These are phyloP conservation scores for Phytophthora pinifolia DNA, from an alignment of 352 stramenopile genomes.

Conservation along the genomic window DNA sequence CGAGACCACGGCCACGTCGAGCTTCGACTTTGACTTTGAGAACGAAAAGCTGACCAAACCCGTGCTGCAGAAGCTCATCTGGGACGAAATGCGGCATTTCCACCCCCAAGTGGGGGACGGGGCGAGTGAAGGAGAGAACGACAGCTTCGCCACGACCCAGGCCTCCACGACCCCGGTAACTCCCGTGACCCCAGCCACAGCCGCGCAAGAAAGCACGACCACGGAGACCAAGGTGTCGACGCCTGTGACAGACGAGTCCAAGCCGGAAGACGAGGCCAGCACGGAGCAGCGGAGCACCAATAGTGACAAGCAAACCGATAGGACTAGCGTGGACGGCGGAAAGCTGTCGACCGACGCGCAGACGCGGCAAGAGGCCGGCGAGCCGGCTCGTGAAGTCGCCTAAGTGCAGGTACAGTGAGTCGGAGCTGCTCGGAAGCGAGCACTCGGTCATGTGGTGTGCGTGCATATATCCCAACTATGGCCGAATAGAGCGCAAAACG, in stretches of 20 bases:
- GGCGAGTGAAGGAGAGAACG: slow-evolving; percentile 21
- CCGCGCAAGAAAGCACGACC: slow-evolving; percentile 10
- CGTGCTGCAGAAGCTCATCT: slow-evolving; percentile 82
- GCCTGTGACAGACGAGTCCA: slow-evolving; percentile 13
- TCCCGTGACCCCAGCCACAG: slow-evolving; percentile 26
- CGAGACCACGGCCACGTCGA: slow-evolving; percentile 74
- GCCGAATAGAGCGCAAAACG: slow-evolving; percentile 24
- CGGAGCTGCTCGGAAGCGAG: no score
- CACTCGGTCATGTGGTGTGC: no score
- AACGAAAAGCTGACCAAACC: slow-evolving; percentile 86
- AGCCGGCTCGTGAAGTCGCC: slow-evolving; percentile 49
- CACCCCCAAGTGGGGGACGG: slow-evolving; percentile 60
- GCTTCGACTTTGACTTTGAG: slow-evolving; percentile 89
- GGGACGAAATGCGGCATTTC: slow-evolving; percentile 82
- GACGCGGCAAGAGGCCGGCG: slow-evolving; percentile 45
- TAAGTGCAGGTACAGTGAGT: no score
- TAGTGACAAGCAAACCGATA: slow-evolving; percentile 25
- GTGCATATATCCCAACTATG: slow-evolving; percentile 22
- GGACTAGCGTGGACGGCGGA: slow-evolving; percentile 20
- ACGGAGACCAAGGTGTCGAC: slow-evolving; percentile 13
- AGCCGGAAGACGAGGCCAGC: slow-evolving; percentile 19
- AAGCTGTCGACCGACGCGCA: slow-evolving; percentile 23
- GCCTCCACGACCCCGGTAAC: slow-evolving; percentile 40
- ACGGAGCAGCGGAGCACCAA: slow-evolving; percentile 11
- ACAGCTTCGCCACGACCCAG: slow-evolving; percentile 25